Conservation (phyloP, 2,329 filamentous ascomycete species). For the Pseudogymnoascus sp. region DNA sequence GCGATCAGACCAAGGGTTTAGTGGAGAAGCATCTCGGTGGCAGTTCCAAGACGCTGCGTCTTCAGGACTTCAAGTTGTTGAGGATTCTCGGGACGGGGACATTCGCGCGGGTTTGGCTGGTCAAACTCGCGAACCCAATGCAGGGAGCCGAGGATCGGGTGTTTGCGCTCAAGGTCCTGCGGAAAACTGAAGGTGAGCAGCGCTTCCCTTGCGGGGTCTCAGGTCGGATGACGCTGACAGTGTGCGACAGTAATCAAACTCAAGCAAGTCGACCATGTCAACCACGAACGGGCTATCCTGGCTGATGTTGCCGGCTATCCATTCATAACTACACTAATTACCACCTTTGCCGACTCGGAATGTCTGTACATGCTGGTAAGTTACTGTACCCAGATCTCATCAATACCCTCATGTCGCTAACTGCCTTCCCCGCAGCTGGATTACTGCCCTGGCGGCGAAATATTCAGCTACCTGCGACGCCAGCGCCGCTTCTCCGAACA, state of each 20-base stretch:
- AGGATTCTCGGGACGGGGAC: constrained; percentile 40
- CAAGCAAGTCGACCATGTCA: constrained; percentile 81
- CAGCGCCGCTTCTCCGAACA: constrained; percentile 71
- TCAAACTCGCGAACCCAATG: constrained; percentile 45
- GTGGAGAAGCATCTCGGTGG: constrained; percentile 2
- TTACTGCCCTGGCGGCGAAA: constrained; percentile 75
- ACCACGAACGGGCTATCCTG: constrained; percentile 72
- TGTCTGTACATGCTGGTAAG: constrained; percentile 68
- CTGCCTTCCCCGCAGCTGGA: constrained; percentile 42
- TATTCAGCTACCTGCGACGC: constrained; percentile 74
- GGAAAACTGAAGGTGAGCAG: constrained; percentile 47
- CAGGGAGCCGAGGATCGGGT: constrained; percentile 53
- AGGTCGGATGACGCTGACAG: constrained; percentile 10
- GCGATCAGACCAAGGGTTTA: constrained; percentile 1
- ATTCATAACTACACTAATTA: constrained; percentile 72
- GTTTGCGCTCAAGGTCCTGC: constrained; percentile 75
- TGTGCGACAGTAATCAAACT: constrained; percentile 57
- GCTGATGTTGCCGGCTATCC: constrained; percentile 71
- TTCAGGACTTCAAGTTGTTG: constrained; percentile 6
- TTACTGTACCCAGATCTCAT: background rate
- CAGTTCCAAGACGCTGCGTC: background rate
- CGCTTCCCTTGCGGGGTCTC: background rate
- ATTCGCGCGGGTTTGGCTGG: constrained; percentile 75
- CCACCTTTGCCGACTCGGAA: constrained; percentile 71
- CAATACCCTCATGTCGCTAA: constrained; percentile 5